Evolutionary conservation across 768 basidiomycete species (phyloP), one percentile per base, ranked within the genome.

Genomic region (Dioszegia aurantiaca): DNA sequence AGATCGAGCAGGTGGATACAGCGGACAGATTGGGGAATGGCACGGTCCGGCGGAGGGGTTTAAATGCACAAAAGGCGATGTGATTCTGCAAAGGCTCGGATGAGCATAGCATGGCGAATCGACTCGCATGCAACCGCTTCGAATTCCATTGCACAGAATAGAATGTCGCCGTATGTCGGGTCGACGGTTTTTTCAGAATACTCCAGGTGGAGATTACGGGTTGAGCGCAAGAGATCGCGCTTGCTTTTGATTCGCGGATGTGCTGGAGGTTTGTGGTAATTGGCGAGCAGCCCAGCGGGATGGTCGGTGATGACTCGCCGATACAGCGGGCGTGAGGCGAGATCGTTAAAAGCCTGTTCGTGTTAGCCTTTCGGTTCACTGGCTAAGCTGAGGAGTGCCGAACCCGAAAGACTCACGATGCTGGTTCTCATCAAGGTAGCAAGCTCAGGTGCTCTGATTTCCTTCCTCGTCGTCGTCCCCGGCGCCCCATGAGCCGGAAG

Each of bases 391-490:
- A 37, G 36, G 17, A 37, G 36, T 9, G 36, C 10, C 36, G 17
- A 37, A 37, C 10, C 17, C 36, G 10, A 37, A 21, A 42, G 40
- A 45, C 44, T 45, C 44, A 45, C 44, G 6, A 23, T 45, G 26
- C 44, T 24, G 14, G 44, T 45, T 24, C 44, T 45, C 44, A 45
- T 45, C 44, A 45, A 21, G 8, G 9, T 17, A 8, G 44, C 44
- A 23, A 45, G 26, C 8, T 45, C 44, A 45, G 9, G 9, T 17
- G 12, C 12, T 10, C 44, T 11, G 21, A 45, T 45, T 8, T 45
- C 44, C 26, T 17, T 45, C 21, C 44, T 23, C 4, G 44, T 27
- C 44, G 26, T 45, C 8, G 44, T 26, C 23, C 44, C 44, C 4
- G 44, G 26, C 21, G 26, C 44, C 8, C 44, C 44, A 23, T 23